Conservation (phyloP, 148 eudicot species). For the Vaccinium darrowii region DNA sequence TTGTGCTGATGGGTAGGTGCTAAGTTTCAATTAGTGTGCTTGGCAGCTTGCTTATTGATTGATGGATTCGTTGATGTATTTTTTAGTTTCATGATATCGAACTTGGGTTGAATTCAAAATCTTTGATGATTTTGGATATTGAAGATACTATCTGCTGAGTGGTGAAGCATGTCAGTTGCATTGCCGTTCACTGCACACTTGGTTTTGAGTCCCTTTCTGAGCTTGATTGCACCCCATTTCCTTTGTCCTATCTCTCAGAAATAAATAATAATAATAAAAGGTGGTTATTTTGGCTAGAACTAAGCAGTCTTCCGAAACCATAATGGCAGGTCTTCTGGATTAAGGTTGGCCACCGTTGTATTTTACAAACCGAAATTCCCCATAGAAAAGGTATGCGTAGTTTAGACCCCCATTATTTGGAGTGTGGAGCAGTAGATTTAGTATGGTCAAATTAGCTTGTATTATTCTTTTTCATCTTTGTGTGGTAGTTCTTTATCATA, state of each 20-base stretch:
- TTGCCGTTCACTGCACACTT: background rate
- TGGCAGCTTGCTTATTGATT: background rate
- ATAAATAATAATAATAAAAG: background rate
- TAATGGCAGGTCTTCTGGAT: background rate
- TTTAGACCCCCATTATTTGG: background rate
- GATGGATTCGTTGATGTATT: background rate
- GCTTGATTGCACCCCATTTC: background rate
- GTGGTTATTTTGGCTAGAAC: background rate
- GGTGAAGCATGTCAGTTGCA: conserved; percentile 2
- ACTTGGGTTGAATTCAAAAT: background rate
- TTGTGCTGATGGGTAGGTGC: background rate
- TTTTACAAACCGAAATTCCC: background rate
- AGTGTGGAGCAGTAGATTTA: background rate
- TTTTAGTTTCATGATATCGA: background rate
- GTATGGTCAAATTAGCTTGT: background rate
- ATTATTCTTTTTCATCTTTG: background rate
- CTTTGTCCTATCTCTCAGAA: background rate
- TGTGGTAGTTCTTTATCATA: background rate
- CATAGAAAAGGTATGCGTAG: background rate
- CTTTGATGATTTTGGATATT: background rate
- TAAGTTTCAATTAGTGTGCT: background rate
- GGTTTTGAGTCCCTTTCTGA: background rate
- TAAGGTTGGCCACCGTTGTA: background rate
- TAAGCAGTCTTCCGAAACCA: background rate
- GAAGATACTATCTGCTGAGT: conserved; percentile 12